Base-by-base conservation (phyloP, 331 rosid genomes). In the Malus hybrid region DNA sequence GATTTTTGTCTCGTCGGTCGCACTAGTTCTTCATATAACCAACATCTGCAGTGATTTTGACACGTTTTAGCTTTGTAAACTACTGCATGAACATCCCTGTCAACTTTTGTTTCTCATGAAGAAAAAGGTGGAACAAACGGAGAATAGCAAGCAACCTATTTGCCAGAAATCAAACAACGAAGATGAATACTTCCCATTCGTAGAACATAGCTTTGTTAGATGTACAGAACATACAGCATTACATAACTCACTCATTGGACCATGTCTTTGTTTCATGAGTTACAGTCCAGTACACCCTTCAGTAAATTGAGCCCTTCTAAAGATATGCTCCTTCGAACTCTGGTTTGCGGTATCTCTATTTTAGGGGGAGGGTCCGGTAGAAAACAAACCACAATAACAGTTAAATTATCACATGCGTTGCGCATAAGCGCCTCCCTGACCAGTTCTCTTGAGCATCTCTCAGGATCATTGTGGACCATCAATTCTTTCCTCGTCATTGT, bases 391-490 rank as follows among this genome's bases (percentile, higher is more conserved):
- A 79, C 71, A 6, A 82, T 53, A 4, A 82, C 86, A 1, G 86
- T 82, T 66, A 82, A 77, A 33, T 82, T 82, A 66, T 82, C 86
- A 1, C 74, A 78, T 2, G 86, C 57, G 33, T 82, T 70, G 14
- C 82, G 80, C 56, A 75, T 64, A 10, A 82, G 80, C 7, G 86
- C 86, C 67, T 78, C 86, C 81, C 76, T 65, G 53, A 82, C 86
- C 24, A 82, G 73, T 61, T 33, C 80, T 75, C 63, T 75, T 1
- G 86, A 75, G 48, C 86, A 75, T 50, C 80, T 70, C 66, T 75
- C 83, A 2, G 83, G 86, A 66, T 82, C 86, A 61, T 74, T 79
- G 57, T 82, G 80, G 20, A 33, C 70, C 80, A 75, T 75, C 19
- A 82, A 61, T 63, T 79, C 83, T 50, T 71, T 75, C 63, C 83